A percentile compares a stretch with the other conserved stretches of the same genome.
These are phyloP conservation scores for Nevesoporus exiguus DNA, from an alignment of 768 basidiomycete genomes.

Conservation along the genomic window DNA sequence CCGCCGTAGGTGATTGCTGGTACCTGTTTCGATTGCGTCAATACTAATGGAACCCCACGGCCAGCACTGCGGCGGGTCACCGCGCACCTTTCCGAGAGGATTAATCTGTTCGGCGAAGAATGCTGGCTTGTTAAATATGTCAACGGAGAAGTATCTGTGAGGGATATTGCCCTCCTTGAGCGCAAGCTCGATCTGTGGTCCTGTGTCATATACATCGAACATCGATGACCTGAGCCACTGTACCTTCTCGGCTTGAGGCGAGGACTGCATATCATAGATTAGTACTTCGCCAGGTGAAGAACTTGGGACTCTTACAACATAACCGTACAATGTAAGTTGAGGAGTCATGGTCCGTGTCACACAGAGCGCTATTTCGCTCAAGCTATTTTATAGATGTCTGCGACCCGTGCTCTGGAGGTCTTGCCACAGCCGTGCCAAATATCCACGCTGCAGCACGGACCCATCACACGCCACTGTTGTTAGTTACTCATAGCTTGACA, in stretches of 20 bases:
- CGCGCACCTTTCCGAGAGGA: constrained; percentile 56
- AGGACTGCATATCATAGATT: background rate
- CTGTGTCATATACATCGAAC: background rate
- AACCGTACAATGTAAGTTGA: background rate
- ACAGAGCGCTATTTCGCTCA: background rate
- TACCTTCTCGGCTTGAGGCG: background rate
- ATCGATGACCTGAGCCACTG: background rate
- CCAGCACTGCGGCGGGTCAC: background rate
- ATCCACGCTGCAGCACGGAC: too few species aligned
- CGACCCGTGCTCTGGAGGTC: too few species aligned
- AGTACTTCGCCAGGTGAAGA: background rate
- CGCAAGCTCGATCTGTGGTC: constrained; percentile 48
- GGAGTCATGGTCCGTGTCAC: background rate
- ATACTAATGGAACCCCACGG: background rate
- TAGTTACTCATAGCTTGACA: too few species aligned
- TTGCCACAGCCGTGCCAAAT: too few species aligned
- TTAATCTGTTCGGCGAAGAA: constrained; percentile 61
- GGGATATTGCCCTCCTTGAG: constrained; percentile 50
- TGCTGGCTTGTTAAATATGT: constrained; percentile 58
- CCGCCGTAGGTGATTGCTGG: constrained; percentile 60
- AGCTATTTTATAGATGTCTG: too few species aligned
- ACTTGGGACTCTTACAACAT: background rate
- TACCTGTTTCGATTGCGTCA: constrained; percentile 24
- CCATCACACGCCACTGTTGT: too few species aligned
- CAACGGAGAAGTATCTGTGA: constrained; percentile 50